These are phyloP conservation scores for Cryptococcus deneoformans DNA, from an alignment of 1,284 basidiomycete genomes.

Conservation along the genomic window DNA sequence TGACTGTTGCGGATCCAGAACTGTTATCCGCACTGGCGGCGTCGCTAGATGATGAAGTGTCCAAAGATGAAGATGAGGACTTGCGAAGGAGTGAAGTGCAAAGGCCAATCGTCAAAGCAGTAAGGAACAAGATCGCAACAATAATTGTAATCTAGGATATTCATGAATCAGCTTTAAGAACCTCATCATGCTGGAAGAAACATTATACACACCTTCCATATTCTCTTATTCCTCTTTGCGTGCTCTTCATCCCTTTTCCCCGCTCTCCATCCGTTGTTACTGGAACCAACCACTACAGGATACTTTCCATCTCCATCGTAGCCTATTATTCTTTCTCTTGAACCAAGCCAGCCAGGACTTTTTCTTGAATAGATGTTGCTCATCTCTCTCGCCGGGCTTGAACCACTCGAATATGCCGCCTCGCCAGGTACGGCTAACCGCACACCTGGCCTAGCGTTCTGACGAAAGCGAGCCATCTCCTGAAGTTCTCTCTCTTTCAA, in stretches of 20 bases:
- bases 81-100: constrained; percentile 30
- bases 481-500: constrained; percentile 24
- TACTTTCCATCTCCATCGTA: constrained; percentile 3
- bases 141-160: constrained; percentile 17
- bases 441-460: neutral
- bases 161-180: constrained; percentile 1
- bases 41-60: constrained; percentile 1
- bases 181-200: neutral
- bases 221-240: constrained; percentile 8
- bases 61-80: constrained; percentile 1
- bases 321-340: constrained; percentile 3
- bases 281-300: neutral
- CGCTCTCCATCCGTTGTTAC: constrained; percentile 3
- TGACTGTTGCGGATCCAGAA: neutral
- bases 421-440: constrained; percentile 4
- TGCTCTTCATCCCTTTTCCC: constrained; percentile 9
- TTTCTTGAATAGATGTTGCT: neutral
- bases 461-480: constrained; percentile 29
- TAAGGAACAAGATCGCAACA: constrained; percentile 25
- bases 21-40: neutral
- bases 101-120: constrained; percentile 30
- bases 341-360: constrained; percentile 17
- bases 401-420: constrained; percentile 8
- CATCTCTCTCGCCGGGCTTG: constrained; percentile 10
- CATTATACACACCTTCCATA: constrained; percentile 19